Evolutionary conservation across 164 flowering plant species (phyloP).

Genomic region (Piper betle): DNA sequence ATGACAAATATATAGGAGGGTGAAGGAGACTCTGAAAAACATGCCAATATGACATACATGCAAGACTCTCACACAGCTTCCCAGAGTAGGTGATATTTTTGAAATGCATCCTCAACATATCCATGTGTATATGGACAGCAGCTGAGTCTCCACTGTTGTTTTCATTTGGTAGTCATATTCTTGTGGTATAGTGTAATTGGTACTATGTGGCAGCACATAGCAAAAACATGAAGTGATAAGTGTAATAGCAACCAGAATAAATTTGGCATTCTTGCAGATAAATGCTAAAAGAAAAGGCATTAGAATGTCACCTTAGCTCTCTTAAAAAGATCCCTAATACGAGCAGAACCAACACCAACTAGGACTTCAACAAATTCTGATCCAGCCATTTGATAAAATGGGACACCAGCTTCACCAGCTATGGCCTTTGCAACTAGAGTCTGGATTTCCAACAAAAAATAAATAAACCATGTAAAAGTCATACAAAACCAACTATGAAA

Average conservation of each 20-base stretch:
- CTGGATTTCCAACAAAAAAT: slow-evolving; percentile 23
- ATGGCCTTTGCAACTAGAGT: slow-evolving; percentile 16
- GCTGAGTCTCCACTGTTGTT: too few species aligned
- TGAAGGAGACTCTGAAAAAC: too few species aligned
- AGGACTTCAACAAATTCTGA: slow-evolving; percentile 8
- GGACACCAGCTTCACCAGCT: too few species aligned
- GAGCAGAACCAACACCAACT: slow-evolving; percentile 99
- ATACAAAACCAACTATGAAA: background rate
- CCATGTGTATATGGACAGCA: too few species aligned
- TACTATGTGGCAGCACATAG: background rate
- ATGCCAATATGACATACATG: too few species aligned
- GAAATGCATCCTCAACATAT: too few species aligned
- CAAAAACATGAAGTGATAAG: background rate
- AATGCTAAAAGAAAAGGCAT: background rate
- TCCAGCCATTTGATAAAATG: too few species aligned
- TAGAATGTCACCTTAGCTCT: slow-evolving; percentile 29
- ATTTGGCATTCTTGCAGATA: background rate
- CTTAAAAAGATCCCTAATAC: slow-evolving; percentile 30
- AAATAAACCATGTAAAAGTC: background rate
- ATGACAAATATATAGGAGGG: too few species aligned
- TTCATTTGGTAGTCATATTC: too few species aligned
- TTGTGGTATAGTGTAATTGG: too few species aligned
- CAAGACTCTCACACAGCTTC: too few species aligned
- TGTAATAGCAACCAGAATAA: background rate
- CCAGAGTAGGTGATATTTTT: too few species aligned